Evolutionary conservation across 805 yeast species (phyloP).

Genomic region (baker's yeast (Saccharomyces cerevisiae)): DNA sequence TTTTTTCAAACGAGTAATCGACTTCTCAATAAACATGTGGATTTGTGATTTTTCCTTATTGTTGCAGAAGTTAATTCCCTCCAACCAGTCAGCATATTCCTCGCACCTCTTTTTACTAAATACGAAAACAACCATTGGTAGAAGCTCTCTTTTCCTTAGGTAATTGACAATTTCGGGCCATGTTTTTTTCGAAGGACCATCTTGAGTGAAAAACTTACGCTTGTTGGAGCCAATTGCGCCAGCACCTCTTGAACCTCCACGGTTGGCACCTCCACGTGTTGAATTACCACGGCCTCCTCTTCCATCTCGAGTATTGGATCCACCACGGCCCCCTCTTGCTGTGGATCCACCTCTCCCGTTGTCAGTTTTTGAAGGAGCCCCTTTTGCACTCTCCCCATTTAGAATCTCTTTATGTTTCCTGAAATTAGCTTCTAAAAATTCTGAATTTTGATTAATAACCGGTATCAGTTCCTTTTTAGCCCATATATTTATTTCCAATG

Average conservation of each 20-base stretch:
- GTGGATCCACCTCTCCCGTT: constrained; percentile 19
- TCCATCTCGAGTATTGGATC: constrained; percentile 21
- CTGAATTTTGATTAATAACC: constrained; percentile 65
- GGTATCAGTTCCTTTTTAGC: constrained; percentile 68
- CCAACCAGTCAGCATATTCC: constrained; percentile 75
- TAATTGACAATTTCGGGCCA: constrained; percentile 70
- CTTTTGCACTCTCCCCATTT: constrained; percentile 30
- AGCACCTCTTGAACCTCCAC: constrained; percentile 35
- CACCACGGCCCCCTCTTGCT: constrained; percentile 22
- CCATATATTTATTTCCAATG: constrained; percentile 80
- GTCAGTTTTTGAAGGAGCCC: constrained; percentile 19
- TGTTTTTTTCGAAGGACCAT: constrained; percentile 70
- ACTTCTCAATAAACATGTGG: constrained; percentile 86
- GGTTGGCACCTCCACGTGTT: constrained; percentile 25
- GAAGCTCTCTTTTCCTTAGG: constrained; percentile 55
- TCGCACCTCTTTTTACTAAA: constrained; percentile 92
- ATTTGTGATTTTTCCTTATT: constrained; percentile 85
- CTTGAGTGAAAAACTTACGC: constrained; percentile 37
- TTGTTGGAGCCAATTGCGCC: constrained; percentile 32
- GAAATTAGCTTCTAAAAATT: constrained; percentile 59
- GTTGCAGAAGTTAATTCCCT: constrained; percentile 68
- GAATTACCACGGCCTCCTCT: constrained; percentile 22
- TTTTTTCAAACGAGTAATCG: constrained; percentile 75
- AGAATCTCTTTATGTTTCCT: constrained; percentile 48
- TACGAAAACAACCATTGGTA: constrained; percentile 90